phyloP scores from a whole-genome alignment of 2,329 filamentous ascomycete species.

The Penicillium sp. region DNA sequence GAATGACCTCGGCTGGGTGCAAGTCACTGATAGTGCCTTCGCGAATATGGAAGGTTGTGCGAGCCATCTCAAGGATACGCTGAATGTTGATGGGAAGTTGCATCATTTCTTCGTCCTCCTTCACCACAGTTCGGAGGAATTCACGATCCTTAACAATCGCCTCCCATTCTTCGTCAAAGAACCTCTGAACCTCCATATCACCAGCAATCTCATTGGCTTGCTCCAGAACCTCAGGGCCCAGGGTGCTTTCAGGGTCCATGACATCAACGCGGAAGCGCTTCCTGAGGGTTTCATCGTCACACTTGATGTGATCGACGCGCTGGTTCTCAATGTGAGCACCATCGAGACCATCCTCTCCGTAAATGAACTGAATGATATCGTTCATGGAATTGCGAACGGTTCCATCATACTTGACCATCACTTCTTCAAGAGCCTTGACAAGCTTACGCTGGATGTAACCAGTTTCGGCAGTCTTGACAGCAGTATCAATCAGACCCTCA shows the following conservation, averaged over 20 bases:
- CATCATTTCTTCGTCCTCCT: conserved; percentile 80
- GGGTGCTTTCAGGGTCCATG: conserved; percentile 66
- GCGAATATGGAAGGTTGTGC: conserved; percentile 87
- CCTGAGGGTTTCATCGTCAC: conserved; percentile 76
- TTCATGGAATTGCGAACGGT: conserved; percentile 96
- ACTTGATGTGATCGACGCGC: conserved; percentile 79
- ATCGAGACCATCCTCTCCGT: conserved; percentile 95
- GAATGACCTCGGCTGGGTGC: conserved; percentile 83
- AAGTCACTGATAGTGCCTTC: conserved; percentile 84
- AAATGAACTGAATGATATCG: conserved; percentile 95
- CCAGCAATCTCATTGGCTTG: conserved; percentile 84
- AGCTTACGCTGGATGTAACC: conserved; percentile 98
- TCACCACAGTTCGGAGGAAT: conserved; percentile 70
- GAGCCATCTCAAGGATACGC: conserved; percentile 87
- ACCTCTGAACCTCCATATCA: conserved; percentile 81
- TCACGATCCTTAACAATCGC: conserved; percentile 72
- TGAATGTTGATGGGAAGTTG: conserved; percentile 90
- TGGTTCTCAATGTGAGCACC: conserved; percentile 93
- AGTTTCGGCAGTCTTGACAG: conserved; percentile 98
- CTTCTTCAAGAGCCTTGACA: conserved; percentile 96
- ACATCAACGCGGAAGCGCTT: conserved; percentile 83
- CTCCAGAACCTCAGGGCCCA: conserved; percentile 73
- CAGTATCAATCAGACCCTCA: conserved; percentile 99
- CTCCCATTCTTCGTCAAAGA: conserved; percentile 88
- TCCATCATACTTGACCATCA: conserved; percentile 96